These are phyloP conservation scores for Capronia americana DNA, from an alignment of 2,329 filamentous ascomycete species.

Conservation along the genomic window DNA sequence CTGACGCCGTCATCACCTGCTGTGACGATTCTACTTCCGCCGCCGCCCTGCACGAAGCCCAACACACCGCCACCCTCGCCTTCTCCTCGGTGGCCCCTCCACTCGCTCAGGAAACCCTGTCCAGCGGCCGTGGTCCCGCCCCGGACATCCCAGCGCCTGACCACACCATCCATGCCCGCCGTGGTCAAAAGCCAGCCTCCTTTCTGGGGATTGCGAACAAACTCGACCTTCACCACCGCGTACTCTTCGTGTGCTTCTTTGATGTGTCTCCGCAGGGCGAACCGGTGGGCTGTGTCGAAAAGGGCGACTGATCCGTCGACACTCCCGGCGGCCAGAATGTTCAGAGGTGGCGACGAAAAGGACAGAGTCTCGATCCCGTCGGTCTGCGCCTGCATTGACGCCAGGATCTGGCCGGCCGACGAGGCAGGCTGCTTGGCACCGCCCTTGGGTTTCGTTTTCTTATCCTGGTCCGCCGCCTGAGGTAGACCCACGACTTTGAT, in stretches of 20 bases:
- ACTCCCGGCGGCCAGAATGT: constrained; percentile 66
- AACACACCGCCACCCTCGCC: constrained; percentile 87
- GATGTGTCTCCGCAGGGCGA: constrained; percentile 84
- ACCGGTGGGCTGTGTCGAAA: constrained; percentile 84
- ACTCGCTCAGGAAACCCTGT: constrained; percentile 79
- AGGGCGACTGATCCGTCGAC: constrained; percentile 77
- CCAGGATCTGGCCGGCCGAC: constrained; percentile 75
- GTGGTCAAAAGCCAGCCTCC: constrained; percentile 77
- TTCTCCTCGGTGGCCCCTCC: constrained; percentile 85
- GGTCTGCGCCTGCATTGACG: constrained; percentile 78
- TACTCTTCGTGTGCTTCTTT: constrained; percentile 83
- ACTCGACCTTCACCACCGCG: constrained; percentile 91
- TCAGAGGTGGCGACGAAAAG: constrained; percentile 67
- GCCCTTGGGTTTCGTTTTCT: constrained; percentile 52
- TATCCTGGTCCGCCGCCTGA: constrained; percentile 57
- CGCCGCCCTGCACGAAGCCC: constrained; percentile 77
- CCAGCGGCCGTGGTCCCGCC: constrained; percentile 68
- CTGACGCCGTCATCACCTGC: constrained; percentile 79
- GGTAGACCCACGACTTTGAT: constrained; percentile 87
- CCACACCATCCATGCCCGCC: constrained; percentile 89
- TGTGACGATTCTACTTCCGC: constrained; percentile 76
- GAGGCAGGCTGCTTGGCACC: constrained; percentile 44
- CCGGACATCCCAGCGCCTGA: constrained; percentile 83
- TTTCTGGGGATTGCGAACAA: constrained; percentile 54
- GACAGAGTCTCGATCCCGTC: constrained; percentile 79